Evolutionary conservation across 1,284 basidiomycete genomes (phyloP).

Genomic region (Puccinia novopanici): DNA sequence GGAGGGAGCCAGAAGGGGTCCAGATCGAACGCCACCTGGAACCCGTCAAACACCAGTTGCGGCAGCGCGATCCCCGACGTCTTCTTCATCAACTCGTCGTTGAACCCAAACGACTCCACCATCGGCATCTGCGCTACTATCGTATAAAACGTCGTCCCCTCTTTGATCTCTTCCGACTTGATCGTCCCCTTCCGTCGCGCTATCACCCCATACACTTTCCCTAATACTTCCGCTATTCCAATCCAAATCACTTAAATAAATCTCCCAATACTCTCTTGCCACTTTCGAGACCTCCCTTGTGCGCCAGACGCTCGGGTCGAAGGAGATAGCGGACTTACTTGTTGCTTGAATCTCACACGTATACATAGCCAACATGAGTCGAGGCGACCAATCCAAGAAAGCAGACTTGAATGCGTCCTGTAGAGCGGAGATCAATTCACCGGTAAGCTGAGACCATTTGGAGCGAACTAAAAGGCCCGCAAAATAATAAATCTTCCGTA

Average conservation of each 20-base stretch:
- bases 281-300: conserved; percentile 50
- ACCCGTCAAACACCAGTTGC: conserved; percentile 77
- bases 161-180: conserved; percentile 96
- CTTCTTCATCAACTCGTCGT: conserved; percentile 92
- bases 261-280: background rate
- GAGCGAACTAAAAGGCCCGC: conserved; percentile 65
- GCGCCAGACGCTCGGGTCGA: too few relatives aligned
- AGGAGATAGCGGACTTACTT: conserved; percentile 65
- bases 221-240: conserved; percentile 82
- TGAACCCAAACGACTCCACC: conserved; percentile 95
- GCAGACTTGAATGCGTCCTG: conserved; percentile 85
- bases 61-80: conserved; percentile 96
- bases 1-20: conserved; percentile 99
- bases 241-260: background rate
- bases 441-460: conserved; percentile 73
- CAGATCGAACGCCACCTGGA: conserved; percentile 73
- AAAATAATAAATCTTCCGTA: background rate
- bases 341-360: conserved; percentile 98
- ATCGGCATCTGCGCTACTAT: conserved; percentile 89
- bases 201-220: conserved; percentile 95
- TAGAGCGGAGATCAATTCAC: conserved; percentile 82
- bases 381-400: conserved; percentile 93
- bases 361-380: conserved; percentile 97
- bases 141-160: conserved; percentile 93
- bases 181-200: conserved; percentile 86